Percentiles rank a stretch among this genome's conserved stretches.
Conservation (phyloP, 2,329 filamentous ascomycete species). For the Ophiostoma ulmi region DNA sequence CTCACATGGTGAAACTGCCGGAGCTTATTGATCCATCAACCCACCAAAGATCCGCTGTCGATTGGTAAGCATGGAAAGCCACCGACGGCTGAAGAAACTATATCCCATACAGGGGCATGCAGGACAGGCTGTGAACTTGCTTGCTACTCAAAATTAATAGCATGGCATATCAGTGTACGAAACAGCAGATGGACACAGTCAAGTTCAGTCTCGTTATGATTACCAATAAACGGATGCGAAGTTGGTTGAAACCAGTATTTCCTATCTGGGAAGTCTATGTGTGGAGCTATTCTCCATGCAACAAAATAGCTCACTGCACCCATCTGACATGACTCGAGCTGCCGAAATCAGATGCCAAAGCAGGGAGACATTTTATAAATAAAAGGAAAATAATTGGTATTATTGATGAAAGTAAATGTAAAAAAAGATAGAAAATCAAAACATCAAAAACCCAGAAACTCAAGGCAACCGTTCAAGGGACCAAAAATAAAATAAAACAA, state of each 20-base stretch:
- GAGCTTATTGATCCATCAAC: background rate
- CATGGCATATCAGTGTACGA: background rate
- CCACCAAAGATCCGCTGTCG: background rate
- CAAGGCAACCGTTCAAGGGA: no score
- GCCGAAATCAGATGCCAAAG: background rate
- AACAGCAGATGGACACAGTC: background rate
- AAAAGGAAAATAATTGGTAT: no score
- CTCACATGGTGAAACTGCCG: background rate
- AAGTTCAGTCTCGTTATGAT: background rate
- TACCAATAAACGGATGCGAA: background rate
- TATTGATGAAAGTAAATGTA: no score
- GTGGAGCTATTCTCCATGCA: background rate
- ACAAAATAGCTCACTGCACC: background rate
- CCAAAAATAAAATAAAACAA: no score
- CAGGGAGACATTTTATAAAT: no score
- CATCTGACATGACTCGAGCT: background rate
- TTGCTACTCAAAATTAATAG: background rate
- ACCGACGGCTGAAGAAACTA: background rate
- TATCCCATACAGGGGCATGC: background rate
- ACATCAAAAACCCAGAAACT: background rate
- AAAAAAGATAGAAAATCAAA: no score
- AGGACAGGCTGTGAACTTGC: background rate
- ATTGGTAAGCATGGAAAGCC: constrained; percentile 13
- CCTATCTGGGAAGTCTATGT: background rate
- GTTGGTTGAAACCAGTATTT: background rate